Base-by-base conservation (phyloP, 2,329 filamentous ascomycete species). In the Pyrenochaeta sp. region DNA sequence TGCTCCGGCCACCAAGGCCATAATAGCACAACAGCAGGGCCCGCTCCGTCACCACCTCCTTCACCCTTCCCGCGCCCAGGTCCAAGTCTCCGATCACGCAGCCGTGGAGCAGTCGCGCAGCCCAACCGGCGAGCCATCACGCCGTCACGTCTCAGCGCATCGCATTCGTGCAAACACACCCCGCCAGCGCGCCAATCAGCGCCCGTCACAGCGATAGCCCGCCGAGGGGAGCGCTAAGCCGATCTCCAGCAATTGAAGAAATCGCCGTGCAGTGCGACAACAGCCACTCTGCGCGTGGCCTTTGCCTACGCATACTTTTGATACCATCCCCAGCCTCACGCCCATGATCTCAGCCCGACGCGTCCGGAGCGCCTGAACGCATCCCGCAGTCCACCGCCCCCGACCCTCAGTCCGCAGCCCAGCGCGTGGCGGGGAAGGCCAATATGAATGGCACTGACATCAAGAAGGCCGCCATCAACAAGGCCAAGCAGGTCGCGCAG, bases 371-470 rank as follows among this genome's bases (percentile, higher is more conserved):
- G 67, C 70, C 68, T 68, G 58, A 71, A 54, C 66, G 68, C 67
- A 64, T 63, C 59, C 45, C 48, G 30, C 50, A 58, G 45, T 57
- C 53, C 53, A 52, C 50, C 46, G 44, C 40, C 55, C 56, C 53
- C 55, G 43, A 59, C 39, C 46, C 56, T 61, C 64, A 56, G 45
- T 47, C 43, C 28, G 44, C 58, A 52, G 49, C 61, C 62, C 69
- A 63, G 54, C 69, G 59, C 69, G 69, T 65, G 71, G 70, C 71
- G 74, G 71, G 67, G 66, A 69, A 65, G 64, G 52, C 50, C 76
- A 86, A 71, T 68, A 88, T 88, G 86, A 88, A 88, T 81, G 85
- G 86, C 73, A 82, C 82, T 73, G 85, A 87, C 70, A 84, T 88
- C 72, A 88, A 86, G 72, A 87, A 88, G 77, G 84, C 85, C 55